Percentiles rank a stretch among this genome's conserved stretches.
Evolutionary conservation across 1,284 basidiomycete species (phyloP).

Genomic region (Marasmius fiardii): DNA sequence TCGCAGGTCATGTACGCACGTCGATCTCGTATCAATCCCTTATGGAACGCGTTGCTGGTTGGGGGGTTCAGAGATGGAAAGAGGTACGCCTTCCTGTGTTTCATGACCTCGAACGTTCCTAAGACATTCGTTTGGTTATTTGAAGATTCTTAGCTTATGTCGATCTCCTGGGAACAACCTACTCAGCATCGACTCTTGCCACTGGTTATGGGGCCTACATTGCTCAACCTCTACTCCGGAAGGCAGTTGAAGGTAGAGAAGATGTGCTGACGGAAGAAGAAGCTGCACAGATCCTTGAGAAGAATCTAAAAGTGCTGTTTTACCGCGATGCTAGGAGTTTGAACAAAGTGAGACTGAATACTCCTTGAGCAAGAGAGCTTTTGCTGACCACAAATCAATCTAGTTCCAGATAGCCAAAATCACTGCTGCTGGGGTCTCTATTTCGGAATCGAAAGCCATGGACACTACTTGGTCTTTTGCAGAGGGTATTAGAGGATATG

Average conservation of each 20-base stretch:
- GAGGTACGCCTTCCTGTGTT: conserved; percentile 44
- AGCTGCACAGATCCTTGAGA: conserved; percentile 77
- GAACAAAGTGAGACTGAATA: conserved; percentile 72
- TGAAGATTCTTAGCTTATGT: conserved; percentile 89
- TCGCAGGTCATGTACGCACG: conserved; percentile 89
- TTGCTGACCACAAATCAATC: background rate
- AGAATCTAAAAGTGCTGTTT: conserved; percentile 93
- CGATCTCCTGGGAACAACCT: conserved; percentile 96
- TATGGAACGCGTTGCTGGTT: conserved; percentile 95
- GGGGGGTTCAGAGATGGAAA: conserved; percentile 87
- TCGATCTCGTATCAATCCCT: conserved; percentile 86
- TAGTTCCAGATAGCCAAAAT: conserved; percentile 96
- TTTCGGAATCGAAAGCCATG: conserved; percentile 78
- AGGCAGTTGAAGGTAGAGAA: conserved; percentile 84
- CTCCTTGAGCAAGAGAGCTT: background rate
- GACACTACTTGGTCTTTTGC: conserved; percentile 92
- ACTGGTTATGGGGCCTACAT: conserved; percentile 97
- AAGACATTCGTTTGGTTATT: background rate
- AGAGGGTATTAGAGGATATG: conserved; percentile 88
- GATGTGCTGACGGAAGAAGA: conserved; percentile 76
- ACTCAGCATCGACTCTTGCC: conserved; percentile 90
- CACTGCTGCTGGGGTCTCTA: conserved; percentile 72
- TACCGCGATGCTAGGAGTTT: conserved; percentile 96
- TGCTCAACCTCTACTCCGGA: conserved; percentile 89
- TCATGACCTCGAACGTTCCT: background rate